phyloP scores from a whole-genome alignment of 2,329 filamentous ascomycete genomes.

The Hypoxylon sp. region DNA sequence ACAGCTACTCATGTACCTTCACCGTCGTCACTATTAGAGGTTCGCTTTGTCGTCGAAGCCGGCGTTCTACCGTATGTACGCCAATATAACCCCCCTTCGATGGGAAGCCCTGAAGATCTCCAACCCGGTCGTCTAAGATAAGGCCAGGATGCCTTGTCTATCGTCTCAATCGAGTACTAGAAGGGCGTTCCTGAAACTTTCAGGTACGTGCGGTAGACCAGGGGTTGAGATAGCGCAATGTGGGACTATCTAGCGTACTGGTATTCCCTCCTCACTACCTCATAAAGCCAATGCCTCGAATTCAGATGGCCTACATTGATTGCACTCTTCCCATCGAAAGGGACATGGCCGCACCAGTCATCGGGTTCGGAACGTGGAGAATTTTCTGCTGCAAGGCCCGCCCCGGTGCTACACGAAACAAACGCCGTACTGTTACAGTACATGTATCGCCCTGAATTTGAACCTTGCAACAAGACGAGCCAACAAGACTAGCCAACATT shows the following conservation, averaged over 20 bases:
- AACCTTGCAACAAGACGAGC: constrained; percentile 22
- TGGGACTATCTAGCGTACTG: constrained; percentile 22
- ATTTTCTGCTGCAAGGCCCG: constrained; percentile 30
- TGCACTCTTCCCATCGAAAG: constrained; percentile 22
- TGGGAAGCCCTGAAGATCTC: not conserved
- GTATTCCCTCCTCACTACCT: constrained; percentile 11
- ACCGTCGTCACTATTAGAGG: not conserved
- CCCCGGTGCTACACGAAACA: constrained; percentile 41
- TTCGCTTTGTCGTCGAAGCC: not conserved
- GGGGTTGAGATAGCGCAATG: constrained; percentile 34
- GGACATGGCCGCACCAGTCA: constrained; percentile 27
- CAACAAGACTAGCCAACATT: constrained; percentile 15
- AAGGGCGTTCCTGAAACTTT: constrained; percentile 36
- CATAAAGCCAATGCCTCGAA: constrained; percentile 11
- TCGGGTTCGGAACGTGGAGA: constrained; percentile 31
- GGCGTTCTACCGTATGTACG: not conserved
- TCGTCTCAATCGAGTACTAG: constrained; percentile 27
- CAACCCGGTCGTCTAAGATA: constrained; percentile 18
- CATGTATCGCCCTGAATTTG: constrained; percentile 15
- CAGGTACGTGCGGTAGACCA: constrained; percentile 38
- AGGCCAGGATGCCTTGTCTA: constrained; percentile 27
- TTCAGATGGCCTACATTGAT: constrained; percentile 22
- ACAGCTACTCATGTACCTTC: not conserved
- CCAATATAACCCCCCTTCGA: not conserved
- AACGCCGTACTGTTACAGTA: constrained; percentile 35